Evolutionary conservation across 2,329 filamentous ascomycete genomes (phyloP).

Genomic region (Aspergillus sp.): DNA sequence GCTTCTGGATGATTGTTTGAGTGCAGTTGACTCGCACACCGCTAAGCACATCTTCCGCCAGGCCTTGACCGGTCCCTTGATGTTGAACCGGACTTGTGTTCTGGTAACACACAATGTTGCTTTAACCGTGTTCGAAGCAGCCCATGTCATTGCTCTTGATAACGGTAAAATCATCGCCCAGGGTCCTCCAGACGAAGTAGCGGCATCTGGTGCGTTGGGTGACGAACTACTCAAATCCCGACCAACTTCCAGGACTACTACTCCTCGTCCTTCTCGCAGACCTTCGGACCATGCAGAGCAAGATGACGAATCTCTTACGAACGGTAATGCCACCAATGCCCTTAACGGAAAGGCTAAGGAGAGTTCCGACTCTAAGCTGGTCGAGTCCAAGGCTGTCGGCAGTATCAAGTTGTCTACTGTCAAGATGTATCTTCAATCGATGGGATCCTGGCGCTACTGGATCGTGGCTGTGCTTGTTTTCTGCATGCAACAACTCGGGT

Average conservation of each 20-base stretch:
- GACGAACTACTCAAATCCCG: slow-evolving; percentile 79
- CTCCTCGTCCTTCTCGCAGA: slow-evolving; percentile 73
- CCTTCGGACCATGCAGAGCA: slow-evolving; percentile 72
- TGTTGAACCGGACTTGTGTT: slow-evolving; percentile 87
- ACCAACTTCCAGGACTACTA: slow-evolving; percentile 68
- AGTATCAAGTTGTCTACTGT: slow-evolving; percentile 88
- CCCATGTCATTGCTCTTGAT: slow-evolving; percentile 80
- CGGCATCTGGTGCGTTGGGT: slow-evolving; percentile 83
- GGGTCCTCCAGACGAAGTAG: slow-evolving; percentile 75
- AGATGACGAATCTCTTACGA: slow-evolving; percentile 55
- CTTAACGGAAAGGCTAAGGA: slow-evolving; percentile 43
- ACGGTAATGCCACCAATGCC: slow-evolving; percentile 44
- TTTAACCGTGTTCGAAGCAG: slow-evolving; percentile 78
- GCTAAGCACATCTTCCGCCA: slow-evolving; percentile 98
- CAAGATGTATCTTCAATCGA: slow-evolving; percentile 78
- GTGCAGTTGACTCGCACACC: slow-evolving; percentile 95
- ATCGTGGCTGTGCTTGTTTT: slow-evolving; percentile 73
- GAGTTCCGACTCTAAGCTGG: slow-evolving; percentile 51
- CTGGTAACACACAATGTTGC: slow-evolving; percentile 93
- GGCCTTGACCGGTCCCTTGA: slow-evolving; percentile 84
- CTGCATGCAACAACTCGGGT: slow-evolving; percentile 76
- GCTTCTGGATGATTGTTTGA: slow-evolving; percentile 90
- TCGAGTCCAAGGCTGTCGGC: slow-evolving; percentile 79
- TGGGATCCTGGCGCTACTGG: slow-evolving; percentile 99
- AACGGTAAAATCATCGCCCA: slow-evolving; percentile 79